Conservation (phyloP, 2,329 filamentous ascomycete genomes). For the Pseudogymnoascus sp. region DNA sequence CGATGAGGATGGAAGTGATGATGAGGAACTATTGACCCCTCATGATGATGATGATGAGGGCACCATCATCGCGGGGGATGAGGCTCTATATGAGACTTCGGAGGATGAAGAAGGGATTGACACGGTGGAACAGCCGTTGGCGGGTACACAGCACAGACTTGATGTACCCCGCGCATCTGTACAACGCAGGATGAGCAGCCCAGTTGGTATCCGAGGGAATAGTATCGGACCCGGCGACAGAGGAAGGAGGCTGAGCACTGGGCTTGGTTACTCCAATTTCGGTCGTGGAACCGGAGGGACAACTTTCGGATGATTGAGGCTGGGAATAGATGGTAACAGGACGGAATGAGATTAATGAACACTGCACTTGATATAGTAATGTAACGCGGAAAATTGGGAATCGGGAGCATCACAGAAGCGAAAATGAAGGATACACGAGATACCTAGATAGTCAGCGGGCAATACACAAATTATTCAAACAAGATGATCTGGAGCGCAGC, state of each 20-base stretch:
- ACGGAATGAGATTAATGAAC: not conserved
- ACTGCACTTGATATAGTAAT: not conserved
- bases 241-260: conserved; percentile 27
- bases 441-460: not conserved
- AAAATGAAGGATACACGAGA: not conserved
- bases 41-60: conserved; percentile 17
- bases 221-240: conserved; percentile 26
- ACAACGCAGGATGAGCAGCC: conserved; percentile 24
- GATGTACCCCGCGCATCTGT: not conserved
- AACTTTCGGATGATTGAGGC: conserved; percentile 18
- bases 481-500: not conserved
- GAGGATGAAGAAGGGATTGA: conserved; percentile 22
- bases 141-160: conserved; percentile 10
- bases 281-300: conserved; percentile 28
- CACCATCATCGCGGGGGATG: conserved; percentile 19
- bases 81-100: conserved; percentile 12
- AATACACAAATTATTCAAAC: not conserved
- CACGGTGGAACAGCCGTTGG: conserved; percentile 16
- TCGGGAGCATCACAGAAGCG: not conserved
- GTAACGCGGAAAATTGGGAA: not conserved
- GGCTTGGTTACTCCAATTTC: conserved; percentile 25
- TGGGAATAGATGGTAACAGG: not conserved
- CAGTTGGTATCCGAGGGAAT: conserved; percentile 24
- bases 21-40: conserved; percentile 14
- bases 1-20: conserved; percentile 30